Base-by-base conservation (phyloP, 2,329 filamentous ascomycete species). In the Calcarisporium arbuscula region DNA sequence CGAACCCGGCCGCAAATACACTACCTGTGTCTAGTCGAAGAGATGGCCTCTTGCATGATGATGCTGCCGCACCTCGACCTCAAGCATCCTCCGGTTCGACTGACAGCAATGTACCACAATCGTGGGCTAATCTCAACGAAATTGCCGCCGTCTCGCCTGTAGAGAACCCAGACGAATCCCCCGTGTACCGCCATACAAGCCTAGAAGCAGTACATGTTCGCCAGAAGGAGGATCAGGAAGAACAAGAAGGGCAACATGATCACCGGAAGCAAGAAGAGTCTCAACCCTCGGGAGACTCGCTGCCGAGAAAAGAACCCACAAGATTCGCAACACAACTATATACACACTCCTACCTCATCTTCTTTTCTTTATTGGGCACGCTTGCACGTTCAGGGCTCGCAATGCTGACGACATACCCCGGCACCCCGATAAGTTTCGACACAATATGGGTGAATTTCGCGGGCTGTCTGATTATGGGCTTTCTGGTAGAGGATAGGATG, bases 371-470 rank as follows among this genome's bases (percentile, higher is more conserved):
- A 14, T 61, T 90, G 25, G 90, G 90, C 22, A 92, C 88, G 0
- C 72, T 95, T 18, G 85, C 87, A 1, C 77, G 90, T 9, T 64
- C 95, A 1, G 89, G 88, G 5, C 62, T 95, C 7, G 77, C 88
- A 52, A 80, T 82, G 30, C 62, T 95, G 33, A 92, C 87, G 0
- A 76, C 71, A 36, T 95, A 94, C 54, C 79, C 83, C 2, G 82
- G 81, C 16, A 77, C 84, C 0, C 87, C 88, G 0, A 66, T 92
- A 15, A 65, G 76, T 6, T 89, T 85, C 36, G 73, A 77, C 32
- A 80, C 84, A 3, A 60, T 94, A 15, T 96, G 90, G 90, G 81
- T 88, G 40, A 95, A 96, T 51, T 81, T 95, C 30, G 77, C 69
- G 2, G 90, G 90, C 2, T 83, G 84, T 36, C 53, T 94, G 1